Conservation (phyloP, 768 basidiomycete species). For the Russula sp. region DNA sequence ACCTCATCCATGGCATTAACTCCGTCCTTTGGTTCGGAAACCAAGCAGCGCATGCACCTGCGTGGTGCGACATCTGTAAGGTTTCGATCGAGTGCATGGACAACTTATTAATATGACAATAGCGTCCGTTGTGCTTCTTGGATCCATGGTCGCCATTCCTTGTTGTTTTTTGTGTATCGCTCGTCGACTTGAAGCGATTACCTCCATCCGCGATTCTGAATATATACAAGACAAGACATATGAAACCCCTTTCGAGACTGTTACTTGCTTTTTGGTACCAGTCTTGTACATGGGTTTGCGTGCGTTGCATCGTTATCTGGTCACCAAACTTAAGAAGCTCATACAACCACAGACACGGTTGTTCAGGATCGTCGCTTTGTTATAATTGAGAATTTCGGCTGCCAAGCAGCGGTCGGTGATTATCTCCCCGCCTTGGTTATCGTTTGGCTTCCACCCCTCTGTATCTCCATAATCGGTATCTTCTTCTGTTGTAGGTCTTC, state of each 20-base stretch:
- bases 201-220: background rate
- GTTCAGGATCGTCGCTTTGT: constrained; percentile 29
- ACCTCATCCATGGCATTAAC: constrained; percentile 36
- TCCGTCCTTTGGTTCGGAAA: constrained; percentile 39
- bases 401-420: constrained; percentile 28
- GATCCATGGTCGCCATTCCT: constrained; percentile 29
- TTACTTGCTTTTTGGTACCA: constrained; percentile 24
- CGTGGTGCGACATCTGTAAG: constrained; percentile 46
- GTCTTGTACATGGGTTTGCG: constrained; percentile 28
- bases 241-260: constrained; percentile 14
- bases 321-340: background rate
- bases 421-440: constrained; percentile 26
- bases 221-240: background rate
- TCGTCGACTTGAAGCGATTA: constrained; percentile 27
- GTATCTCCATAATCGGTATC: constrained; percentile 21
- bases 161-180: constrained; percentile 27
- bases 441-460: constrained; percentile 30
- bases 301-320: constrained; percentile 8
- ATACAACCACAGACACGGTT: constrained; percentile 23
- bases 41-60: constrained; percentile 32
- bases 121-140: constrained; percentile 29
- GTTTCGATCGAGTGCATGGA: background rate
- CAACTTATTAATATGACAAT: constrained; percentile 1
- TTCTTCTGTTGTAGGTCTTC: constrained; percentile 27
- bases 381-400: constrained; percentile 28